A percentile compares a stretch with the other conserved stretches of the same genome.
Conservation (phyloP, 208 protist species). For the Endotrypanum monterogeii region DNA sequence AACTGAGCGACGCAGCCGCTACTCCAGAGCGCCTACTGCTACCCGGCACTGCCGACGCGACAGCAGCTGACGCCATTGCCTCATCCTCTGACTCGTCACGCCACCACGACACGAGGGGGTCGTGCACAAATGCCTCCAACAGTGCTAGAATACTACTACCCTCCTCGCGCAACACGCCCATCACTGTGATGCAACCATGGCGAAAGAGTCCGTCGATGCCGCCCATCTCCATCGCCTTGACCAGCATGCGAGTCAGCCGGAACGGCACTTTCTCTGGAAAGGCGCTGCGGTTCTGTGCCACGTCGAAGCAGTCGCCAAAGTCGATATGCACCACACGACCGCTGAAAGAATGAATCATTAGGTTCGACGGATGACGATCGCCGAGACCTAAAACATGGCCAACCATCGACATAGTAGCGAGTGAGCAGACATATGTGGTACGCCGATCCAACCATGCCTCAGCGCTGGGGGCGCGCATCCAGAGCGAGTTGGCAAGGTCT, state of each 20-base stretch:
- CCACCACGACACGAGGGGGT: conserved; percentile 99
- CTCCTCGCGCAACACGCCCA: conserved; percentile 97
- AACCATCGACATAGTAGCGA: conserved; percentile 99
- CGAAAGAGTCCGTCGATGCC: conserved; percentile 99
- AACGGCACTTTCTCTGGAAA: conserved; percentile 99
- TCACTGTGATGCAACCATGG: conserved; percentile 97
- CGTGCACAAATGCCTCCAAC: conserved; percentile 99
- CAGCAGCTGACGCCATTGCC: conserved; percentile 10
- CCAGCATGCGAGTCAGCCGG: conserved; percentile 99
- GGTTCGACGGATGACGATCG: conserved; percentile 99
- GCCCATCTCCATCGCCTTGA: conserved; percentile 99
- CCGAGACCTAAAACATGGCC: conserved; percentile 98
- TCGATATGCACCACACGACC: conserved; percentile 99
- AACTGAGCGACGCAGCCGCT: conserved; percentile 11
- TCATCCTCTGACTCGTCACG: conserved; percentile 58
- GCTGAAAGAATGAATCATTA: conserved; percentile 99
- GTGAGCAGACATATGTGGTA: conserved; percentile 98
- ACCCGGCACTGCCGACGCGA: conserved; percentile 12
- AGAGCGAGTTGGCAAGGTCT: conserved; percentile 97
- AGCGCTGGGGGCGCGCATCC: conserved; percentile 96
- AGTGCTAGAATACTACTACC: conserved; percentile 99
- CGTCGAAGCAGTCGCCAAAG: conserved; percentile 99
- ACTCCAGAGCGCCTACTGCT: conserved; percentile 21
- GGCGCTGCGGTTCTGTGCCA: conserved; percentile 96
- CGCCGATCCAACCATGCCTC: conserved; percentile 98